Percentiles rank a stretch among this genome's conserved stretches.
phyloP scores from a whole-genome alignment of 495 filamentous ascomycete species.

The Penicillium cosmopolitanum region DNA sequence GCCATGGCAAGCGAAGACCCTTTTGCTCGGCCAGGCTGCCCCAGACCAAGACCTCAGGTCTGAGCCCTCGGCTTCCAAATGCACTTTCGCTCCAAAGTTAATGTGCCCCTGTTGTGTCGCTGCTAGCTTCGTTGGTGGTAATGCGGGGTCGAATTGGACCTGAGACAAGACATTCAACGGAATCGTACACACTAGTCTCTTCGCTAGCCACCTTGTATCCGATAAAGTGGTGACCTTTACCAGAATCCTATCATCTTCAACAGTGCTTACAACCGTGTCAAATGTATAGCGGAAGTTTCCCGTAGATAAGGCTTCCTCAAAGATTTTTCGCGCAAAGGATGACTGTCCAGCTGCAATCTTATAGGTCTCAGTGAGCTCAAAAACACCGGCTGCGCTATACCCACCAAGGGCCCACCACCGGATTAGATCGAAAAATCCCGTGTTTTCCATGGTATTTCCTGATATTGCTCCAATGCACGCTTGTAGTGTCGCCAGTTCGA shows the following conservation, averaged over 20 bases:
- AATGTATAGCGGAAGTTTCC: background rate
- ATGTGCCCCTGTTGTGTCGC: background rate
- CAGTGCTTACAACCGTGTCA: background rate
- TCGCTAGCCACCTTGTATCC: background rate
- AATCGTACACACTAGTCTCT: background rate
- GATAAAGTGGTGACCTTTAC: background rate
- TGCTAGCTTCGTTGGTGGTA: background rate
- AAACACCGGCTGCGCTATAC: background rate
- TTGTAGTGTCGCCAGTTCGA: background rate
- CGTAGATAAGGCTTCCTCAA: background rate
- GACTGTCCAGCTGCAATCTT: background rate
- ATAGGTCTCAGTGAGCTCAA: background rate
- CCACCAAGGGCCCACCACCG: background rate
- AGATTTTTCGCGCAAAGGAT: background rate
- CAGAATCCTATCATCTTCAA: background rate
- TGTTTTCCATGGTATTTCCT: background rate
- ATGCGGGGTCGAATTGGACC: background rate
- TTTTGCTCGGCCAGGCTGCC: background rate
- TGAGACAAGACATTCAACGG: background rate
- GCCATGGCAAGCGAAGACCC: background rate
- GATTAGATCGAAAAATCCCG: background rate
- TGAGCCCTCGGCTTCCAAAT: background rate
- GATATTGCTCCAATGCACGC: background rate
- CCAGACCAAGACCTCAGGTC: background rate
- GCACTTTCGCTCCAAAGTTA: background rate